Conservation (phyloP, 768 basidiomycete genomes). For the Tricholoma hemisulphureum region DNA sequence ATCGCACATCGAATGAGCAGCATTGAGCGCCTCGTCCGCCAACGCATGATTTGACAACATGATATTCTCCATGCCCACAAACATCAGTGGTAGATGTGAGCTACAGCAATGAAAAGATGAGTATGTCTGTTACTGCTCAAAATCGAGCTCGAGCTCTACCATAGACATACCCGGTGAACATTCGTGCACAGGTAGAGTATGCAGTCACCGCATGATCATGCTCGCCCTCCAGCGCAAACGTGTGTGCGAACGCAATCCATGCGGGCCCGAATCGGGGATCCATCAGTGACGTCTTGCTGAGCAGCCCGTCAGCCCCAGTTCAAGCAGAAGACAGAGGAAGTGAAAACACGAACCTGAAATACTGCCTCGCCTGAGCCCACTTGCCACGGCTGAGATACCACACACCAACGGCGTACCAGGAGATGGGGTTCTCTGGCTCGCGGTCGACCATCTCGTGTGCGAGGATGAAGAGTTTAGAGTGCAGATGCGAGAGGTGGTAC, state of each 20-base stretch:
- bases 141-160: not conserved
- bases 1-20: conserved; percentile 78
- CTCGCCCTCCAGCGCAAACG: conserved; percentile 95
- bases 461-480: conserved; percentile 91
- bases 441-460: conserved; percentile 95
- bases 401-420: conserved; percentile 98
- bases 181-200: conserved; percentile 92
- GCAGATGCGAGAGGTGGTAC: conserved; percentile 90
- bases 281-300: conserved; percentile 93
- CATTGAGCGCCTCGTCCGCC: conserved; percentile 86
- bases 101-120: conserved; percentile 37
- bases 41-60: conserved; percentile 76
- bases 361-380: conserved; percentile 89
- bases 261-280: conserved; percentile 95
- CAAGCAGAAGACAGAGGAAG: conserved; percentile 3
- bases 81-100: conserved; percentile 93
- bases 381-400: conserved; percentile 90
- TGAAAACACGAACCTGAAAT: conserved; percentile 69
- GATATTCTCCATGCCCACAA: conserved; percentile 98
- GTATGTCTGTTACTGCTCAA: not conserved
- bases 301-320: not conserved
- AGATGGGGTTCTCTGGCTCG: conserved; percentile 89
- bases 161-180: conserved; percentile 82
- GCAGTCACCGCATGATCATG: conserved; percentile 98
- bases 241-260: conserved; percentile 98